Percentiles rank a stretch among this genome's conserved stretches.
These are phyloP conservation scores for Talaromyces atroroseus DNA, from an alignment of 2,329 filamentous ascomycete species.

Conservation along the genomic window DNA sequence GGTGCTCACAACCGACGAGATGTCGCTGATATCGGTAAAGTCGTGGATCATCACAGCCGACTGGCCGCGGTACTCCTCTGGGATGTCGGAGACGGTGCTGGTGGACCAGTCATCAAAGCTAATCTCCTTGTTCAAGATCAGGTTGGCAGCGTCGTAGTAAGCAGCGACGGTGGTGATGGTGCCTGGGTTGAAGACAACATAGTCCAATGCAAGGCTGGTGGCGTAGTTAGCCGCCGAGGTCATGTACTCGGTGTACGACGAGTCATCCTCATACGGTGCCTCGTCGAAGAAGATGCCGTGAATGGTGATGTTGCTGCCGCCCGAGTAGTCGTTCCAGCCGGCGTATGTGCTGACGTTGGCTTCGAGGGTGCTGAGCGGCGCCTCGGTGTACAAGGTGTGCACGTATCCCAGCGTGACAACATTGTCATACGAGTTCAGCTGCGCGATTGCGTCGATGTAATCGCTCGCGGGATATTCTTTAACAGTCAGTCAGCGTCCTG, in stretches of 20 bases:
- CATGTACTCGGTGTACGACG: constrained; percentile 5
- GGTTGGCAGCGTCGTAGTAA: constrained; percentile 6
- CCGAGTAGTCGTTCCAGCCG: constrained; percentile 9
- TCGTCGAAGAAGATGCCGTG: constrained; percentile 14
- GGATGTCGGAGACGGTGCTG: background rate
- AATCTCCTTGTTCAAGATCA: constrained; percentile 8
- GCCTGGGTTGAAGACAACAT: constrained; percentile 9
- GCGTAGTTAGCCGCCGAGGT: constrained; percentile 3
- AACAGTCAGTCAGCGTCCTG: background rate
- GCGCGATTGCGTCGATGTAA: background rate
- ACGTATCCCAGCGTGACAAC: constrained; percentile 12
- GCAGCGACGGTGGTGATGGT: constrained; percentile 4
- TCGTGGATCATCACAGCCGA: constrained; percentile 9
- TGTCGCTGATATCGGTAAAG: background rate
- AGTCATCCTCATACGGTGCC: background rate
- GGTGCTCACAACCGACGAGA: constrained; percentile 3
- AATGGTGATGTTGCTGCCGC: constrained; percentile 8
- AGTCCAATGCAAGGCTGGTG: background rate
- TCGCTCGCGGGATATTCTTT: constrained; percentile 6
- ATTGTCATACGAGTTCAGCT: constrained; percentile 10
- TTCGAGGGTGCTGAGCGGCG: background rate
- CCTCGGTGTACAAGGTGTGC: background rate
- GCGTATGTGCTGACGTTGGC: constrained; percentile 5
- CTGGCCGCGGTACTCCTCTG: constrained; percentile 2
- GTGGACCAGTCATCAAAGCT: background rate